phyloP scores from a whole-genome alignment of 1,139 yeast genomes.

The Citeromyces siamensis region DNA sequence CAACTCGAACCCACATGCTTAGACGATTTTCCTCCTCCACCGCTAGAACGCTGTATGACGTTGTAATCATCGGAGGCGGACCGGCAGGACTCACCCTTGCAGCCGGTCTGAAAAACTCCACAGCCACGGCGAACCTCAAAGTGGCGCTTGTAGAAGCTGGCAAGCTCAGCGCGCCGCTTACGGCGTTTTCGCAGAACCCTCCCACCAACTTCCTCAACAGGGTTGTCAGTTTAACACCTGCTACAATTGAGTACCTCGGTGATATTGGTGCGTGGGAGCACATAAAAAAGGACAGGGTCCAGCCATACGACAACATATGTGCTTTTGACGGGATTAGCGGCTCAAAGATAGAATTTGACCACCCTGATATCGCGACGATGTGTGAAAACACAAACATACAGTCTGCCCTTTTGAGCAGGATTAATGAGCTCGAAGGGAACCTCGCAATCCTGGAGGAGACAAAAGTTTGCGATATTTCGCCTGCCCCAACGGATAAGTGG shows the following conservation, averaged over 20 bases:
- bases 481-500: constrained; percentile 40
- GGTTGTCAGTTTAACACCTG: constrained; percentile 79
- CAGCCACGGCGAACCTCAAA: constrained; percentile 42
- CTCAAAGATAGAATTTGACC: constrained; percentile 63
- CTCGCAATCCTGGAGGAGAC: constrained; percentile 49
- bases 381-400: constrained; percentile 82
- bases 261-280: constrained; percentile 68
- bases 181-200: constrained; percentile 37
- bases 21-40: constrained; percentile 1
- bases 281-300: constrained; percentile 56
- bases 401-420: constrained; percentile 43
- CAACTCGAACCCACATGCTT: too few relatives aligned
- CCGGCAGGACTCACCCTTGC: constrained; percentile 91
- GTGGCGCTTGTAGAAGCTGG: constrained; percentile 70
- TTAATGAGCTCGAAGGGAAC: constrained; percentile 30
- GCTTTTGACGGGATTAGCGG: constrained; percentile 80
- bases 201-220: constrained; percentile 63
- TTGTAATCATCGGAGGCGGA: constrained; percentile 92
- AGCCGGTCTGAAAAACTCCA: constrained; percentile 61
- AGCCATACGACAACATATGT: constrained; percentile 67
- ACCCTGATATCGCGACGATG: constrained; percentile 66
- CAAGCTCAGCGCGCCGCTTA: constrained; percentile 34
- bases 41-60: constrained; percentile 34
- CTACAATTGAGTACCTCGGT: constrained; percentile 53
- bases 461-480: constrained; percentile 43